These are phyloP conservation scores for Spathaspora passalidarum DNA, from an alignment of 805 yeast genomes.

Conservation along the genomic window DNA sequence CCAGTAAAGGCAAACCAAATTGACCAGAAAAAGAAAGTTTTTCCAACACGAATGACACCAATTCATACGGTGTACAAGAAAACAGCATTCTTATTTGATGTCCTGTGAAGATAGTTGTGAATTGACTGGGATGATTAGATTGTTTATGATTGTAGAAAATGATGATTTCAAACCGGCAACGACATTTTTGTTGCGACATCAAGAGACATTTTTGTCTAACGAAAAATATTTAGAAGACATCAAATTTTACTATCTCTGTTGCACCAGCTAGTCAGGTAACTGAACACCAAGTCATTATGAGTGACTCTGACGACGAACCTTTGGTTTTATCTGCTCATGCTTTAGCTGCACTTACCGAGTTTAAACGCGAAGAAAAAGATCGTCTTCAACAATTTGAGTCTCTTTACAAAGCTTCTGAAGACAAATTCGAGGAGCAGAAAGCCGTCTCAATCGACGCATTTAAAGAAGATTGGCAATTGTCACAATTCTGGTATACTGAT, in stretches of 20 bases:
- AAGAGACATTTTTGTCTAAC: not conserved
- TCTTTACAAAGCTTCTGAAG: constrained; percentile 57
- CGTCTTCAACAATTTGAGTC: constrained; percentile 55
- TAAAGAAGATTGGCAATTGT: constrained; percentile 90
- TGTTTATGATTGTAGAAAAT: not conserved
- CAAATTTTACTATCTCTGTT: not conserved
- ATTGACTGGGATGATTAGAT: not conserved
- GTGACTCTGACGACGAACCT: constrained; percentile 42
- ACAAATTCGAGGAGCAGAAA: constrained; percentile 39
- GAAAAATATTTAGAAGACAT: not conserved
- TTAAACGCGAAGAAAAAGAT: constrained; percentile 59
- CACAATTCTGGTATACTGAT: constrained; percentile 88
- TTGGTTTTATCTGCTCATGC: constrained; percentile 48
- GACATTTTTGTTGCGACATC: constrained; percentile 1
- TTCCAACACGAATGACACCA: constrained; percentile 22
- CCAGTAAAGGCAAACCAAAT: constrained; percentile 23
- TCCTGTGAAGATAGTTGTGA: not conserved
- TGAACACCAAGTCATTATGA: constrained; percentile 12
- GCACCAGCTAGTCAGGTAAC: not conserved
- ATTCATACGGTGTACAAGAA: constrained; percentile 23
- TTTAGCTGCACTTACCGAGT: constrained; percentile 59
- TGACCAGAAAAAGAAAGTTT: constrained; percentile 32
- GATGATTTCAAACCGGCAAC: not conserved
- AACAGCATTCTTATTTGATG: constrained; percentile 13
- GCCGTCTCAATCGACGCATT: constrained; percentile 64